phyloP scores from a whole-genome alignment of 192 early-diverging fungal species.

The Backusella australiensis region DNA sequence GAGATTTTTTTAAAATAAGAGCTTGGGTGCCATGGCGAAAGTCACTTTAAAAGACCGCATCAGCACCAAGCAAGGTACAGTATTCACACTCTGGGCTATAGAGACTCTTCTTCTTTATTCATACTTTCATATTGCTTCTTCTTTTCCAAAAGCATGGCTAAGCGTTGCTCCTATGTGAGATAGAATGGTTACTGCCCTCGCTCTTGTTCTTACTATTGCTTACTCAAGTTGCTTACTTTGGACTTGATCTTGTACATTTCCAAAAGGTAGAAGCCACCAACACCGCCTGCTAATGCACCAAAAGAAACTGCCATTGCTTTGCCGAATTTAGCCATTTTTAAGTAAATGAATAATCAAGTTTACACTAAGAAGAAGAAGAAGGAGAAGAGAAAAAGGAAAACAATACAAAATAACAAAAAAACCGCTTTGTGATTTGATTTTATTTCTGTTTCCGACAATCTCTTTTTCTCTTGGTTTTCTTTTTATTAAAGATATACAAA shows the following conservation, averaged over 20 bases:
- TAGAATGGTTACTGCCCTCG: not conserved
- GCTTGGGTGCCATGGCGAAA: not conserved
- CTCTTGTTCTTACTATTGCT: not conserved
- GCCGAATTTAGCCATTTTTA: constrained; percentile 22
- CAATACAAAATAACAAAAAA: not conserved
- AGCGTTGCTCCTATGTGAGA: constrained; percentile 22
- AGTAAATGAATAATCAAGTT: not conserved
- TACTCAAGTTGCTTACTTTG: constrained; percentile 22
- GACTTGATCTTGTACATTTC: constrained; percentile 39
- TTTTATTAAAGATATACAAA: not conserved
- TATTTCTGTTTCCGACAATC: not conserved
- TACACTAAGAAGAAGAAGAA: not conserved
- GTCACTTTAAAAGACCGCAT: not conserved
- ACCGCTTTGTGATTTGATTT: not conserved
- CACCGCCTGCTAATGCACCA: constrained; percentile 36
- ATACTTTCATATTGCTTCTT: constrained; percentile 12
- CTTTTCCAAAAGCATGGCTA: constrained; percentile 26
- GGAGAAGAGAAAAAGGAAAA: not conserved
- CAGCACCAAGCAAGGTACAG: not conserved
- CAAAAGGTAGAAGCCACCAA: constrained; percentile 36
- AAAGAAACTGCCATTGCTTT: constrained; percentile 33
- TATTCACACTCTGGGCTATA: not conserved
- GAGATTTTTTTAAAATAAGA: not conserved
- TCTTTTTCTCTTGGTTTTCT: not conserved
- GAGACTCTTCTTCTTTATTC: constrained; percentile 9